A percentile compares a stretch with the other conserved stretches of the same genome.
These are phyloP conservation scores for Aspergillus pseudoterreus DNA, from an alignment of 2,329 filamentous ascomycete genomes.

Conservation along the genomic window DNA sequence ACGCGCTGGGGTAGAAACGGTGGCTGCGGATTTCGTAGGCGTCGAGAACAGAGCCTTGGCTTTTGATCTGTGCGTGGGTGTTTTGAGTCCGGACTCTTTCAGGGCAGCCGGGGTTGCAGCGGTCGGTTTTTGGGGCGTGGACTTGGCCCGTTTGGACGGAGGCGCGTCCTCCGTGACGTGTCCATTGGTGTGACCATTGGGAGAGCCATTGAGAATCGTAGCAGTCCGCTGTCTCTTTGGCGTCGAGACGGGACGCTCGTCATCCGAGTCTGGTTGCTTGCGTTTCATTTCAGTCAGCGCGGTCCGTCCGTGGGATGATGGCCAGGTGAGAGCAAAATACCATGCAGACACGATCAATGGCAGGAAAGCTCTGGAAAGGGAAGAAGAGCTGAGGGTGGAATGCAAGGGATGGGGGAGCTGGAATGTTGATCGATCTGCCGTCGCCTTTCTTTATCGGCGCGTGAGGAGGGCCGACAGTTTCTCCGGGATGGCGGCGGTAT, in stretches of 20 bases:
- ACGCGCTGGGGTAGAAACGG: conserved; percentile 56
- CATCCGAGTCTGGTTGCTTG: conserved; percentile 37
- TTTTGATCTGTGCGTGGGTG: conserved; percentile 35
- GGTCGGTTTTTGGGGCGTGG: conserved; percentile 31
- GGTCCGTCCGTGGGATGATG: conserved; percentile 14
- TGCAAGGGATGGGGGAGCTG: conserved; percentile 22
- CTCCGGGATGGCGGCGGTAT: conserved; percentile 29
- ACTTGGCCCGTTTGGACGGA: conserved; percentile 24
- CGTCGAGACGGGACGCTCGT: conserved; percentile 33
- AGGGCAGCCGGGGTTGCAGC: conserved; percentile 24
- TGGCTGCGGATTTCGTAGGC: conserved; percentile 28
- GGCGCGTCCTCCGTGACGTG: conserved; percentile 22
- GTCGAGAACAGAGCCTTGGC: conserved; percentile 39
- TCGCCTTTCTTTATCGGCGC: conserved; percentile 11
- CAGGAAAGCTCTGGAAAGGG: background rate
- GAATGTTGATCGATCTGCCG: conserved; percentile 13
- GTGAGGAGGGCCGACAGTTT: conserved; percentile 24
- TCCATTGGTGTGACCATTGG: conserved; percentile 23
- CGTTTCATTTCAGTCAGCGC: conserved; percentile 38
- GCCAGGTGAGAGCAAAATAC: conserved; percentile 22
- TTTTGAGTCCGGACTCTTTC: conserved; percentile 34
- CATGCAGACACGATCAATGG: conserved; percentile 19
- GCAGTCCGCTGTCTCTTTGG: conserved; percentile 37
- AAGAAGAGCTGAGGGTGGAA: conserved; percentile 6
- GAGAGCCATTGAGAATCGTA: conserved; percentile 19